phyloP scores from a whole-genome alignment of 805 yeast species.

The Candida boleticola region DNA sequence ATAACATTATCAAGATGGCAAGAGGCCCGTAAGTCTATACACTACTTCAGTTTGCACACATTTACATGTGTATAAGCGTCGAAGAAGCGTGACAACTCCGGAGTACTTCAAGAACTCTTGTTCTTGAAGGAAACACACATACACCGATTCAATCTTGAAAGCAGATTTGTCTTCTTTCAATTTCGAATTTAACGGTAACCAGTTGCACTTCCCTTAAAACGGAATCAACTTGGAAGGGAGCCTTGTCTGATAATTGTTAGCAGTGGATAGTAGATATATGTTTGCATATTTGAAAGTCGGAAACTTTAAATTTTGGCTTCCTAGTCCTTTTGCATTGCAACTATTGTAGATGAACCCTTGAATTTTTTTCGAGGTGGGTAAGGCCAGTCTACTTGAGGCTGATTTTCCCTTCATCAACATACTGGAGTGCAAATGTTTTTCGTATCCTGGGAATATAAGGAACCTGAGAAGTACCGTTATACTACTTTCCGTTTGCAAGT shows the following conservation, averaged over 20 bases:
- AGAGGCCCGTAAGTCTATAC: slow-evolving; percentile 51
- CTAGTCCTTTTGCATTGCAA: too few species aligned
- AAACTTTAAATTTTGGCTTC: too few species aligned
- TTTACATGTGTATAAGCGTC: neutral
- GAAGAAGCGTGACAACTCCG: slow-evolving; percentile 13
- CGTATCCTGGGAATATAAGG: too few species aligned
- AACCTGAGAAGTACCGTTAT: too few species aligned
- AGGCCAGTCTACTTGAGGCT: too few species aligned
- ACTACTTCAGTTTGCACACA: slow-evolving; percentile 9
- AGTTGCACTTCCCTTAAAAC: slow-evolving; percentile 2
- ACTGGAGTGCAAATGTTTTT: too few species aligned
- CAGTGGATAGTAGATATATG: slow-evolving; percentile 5
- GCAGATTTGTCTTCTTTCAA: slow-evolving; percentile 3
- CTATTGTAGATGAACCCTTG: too few species aligned
- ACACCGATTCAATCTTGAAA: slow-evolving; percentile 13
- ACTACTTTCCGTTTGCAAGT: too few species aligned
- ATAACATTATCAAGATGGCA: slow-evolving; percentile 43
- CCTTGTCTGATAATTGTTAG: slow-evolving; percentile 45
- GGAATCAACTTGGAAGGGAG: slow-evolving; percentile 40
- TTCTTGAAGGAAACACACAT: slow-evolving; percentile 14
- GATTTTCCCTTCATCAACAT: too few species aligned
- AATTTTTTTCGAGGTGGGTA: too few species aligned
- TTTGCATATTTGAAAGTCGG: too few species aligned
- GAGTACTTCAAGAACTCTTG: slow-evolving; percentile 12
- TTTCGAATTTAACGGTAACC: slow-evolving; percentile 6